A percentile compares a stretch with the other conserved stretches of the same genome.
phyloP scores from a whole-genome alignment of 768 basidiomycete species.

The Leucocoprinus sp. region DNA sequence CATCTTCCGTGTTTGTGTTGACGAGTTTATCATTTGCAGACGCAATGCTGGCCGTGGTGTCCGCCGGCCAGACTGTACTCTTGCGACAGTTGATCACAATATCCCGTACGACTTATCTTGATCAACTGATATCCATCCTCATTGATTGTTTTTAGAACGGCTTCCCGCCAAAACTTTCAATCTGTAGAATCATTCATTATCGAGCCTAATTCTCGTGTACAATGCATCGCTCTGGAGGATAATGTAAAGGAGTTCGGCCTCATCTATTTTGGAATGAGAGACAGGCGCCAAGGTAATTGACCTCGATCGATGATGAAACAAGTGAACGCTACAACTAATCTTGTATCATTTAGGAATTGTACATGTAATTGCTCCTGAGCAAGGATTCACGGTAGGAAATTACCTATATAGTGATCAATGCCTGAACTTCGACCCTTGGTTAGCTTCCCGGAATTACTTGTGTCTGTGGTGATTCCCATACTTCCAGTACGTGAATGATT shows the following conservation, averaged over 20 bases:
- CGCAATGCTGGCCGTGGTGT: constrained; percentile 71
- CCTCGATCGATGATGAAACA: not conserved
- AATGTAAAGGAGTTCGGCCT: constrained; percentile 89
- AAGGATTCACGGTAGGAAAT: constrained; percentile 80
- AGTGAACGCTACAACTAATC: constrained; percentile 14
- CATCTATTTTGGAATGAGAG: constrained; percentile 87
- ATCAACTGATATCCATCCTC: not conserved
- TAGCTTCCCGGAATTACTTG: constrained; percentile 73
- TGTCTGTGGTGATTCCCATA: constrained; percentile 92
- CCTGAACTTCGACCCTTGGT: not conserved
- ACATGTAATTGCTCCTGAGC: constrained; percentile 88
- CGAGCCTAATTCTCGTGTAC: constrained; percentile 80
- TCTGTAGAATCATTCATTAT: constrained; percentile 65
- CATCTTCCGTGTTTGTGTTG: not conserved
- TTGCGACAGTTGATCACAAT: constrained; percentile 86
- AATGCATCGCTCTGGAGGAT: constrained; percentile 76
- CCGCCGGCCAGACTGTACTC: constrained; percentile 79
- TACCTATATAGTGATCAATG: not conserved
- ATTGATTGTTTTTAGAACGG: constrained; percentile 39
- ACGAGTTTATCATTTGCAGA: constrained; percentile 25
- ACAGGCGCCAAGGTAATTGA: constrained; percentile 69
- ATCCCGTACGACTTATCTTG: constrained; percentile 57
- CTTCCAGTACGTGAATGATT: constrained; percentile 55
- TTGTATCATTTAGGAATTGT: constrained; percentile 50
- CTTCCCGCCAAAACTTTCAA: constrained; percentile 68